These are phyloP conservation scores for Iris macrosiphon DNA, from an alignment of 106 monocot species.

Conservation along the genomic window DNA sequence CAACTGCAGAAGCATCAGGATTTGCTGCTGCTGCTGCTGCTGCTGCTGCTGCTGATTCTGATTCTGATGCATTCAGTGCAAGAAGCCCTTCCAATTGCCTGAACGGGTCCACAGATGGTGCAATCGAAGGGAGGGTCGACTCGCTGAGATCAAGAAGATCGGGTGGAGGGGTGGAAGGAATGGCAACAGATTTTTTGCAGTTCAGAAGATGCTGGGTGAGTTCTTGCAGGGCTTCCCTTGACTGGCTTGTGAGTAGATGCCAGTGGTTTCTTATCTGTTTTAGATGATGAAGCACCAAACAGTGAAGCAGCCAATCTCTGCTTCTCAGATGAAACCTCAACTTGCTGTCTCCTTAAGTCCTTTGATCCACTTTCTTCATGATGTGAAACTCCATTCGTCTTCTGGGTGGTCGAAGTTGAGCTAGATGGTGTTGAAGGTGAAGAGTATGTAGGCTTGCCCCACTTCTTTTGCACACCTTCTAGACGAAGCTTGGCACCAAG, in stretches of 20 bases:
- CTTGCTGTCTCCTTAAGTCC: slow-evolving; percentile 41
- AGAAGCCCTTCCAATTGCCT: slow-evolving; percentile 83
- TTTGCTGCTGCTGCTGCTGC: no score
- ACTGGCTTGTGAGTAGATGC: slow-evolving; percentile 23
- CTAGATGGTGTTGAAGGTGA: slow-evolving; percentile 43
- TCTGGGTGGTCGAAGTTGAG: slow-evolving; percentile 22
- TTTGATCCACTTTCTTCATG: slow-evolving; percentile 21
- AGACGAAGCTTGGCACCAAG: slow-evolving; percentile 58
- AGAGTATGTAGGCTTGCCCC: slow-evolving; percentile 83
- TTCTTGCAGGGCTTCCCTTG: slow-evolving; percentile 24
- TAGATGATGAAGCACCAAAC: slow-evolving; percentile 65
- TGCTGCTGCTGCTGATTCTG: slow-evolving; percentile 9
- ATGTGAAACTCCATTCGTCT: slow-evolving; percentile 46
- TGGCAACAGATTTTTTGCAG: slow-evolving; percentile 9
- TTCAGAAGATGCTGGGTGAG: slow-evolving; percentile 20
- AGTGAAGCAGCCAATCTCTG: slow-evolving; percentile 90
- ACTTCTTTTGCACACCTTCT: slow-evolving; percentile 88
- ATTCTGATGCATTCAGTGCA: slow-evolving; percentile 24
- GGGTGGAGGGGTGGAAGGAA: slow-evolving; percentile 40
- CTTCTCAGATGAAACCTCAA: slow-evolving; percentile 81
- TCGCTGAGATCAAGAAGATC: slow-evolving; percentile 93
- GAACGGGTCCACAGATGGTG: slow-evolving; percentile 59
- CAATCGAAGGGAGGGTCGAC: slow-evolving; percentile 12
- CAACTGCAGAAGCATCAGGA: no score
- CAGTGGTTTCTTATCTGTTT: slow-evolving; percentile 44